phyloP scores from a whole-genome alignment of 1,139 yeast species.

The Geotrichum australiense region DNA sequence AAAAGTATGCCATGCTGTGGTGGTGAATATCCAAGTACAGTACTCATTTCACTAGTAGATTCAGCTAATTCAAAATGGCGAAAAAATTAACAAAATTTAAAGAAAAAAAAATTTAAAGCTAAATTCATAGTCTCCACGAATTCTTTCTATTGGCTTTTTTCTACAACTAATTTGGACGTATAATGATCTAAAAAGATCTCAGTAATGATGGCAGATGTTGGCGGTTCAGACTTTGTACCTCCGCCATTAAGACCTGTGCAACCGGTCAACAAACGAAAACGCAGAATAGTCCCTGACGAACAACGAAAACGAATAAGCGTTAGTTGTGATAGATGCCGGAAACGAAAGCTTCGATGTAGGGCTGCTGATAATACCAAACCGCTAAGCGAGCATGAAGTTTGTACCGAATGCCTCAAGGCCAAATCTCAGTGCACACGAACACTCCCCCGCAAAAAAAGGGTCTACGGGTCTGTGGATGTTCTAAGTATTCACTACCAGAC shows the following conservation, averaged over 20 bases:
- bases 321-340: conserved; percentile 18
- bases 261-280: conserved; percentile 12
- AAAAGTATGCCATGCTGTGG: too few relatives aligned
- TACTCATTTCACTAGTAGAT: too few relatives aligned
- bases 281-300: conserved; percentile 17
- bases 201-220: conserved; percentile 4
- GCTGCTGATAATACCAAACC: conserved; percentile 10
- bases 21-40: too few relatives aligned
- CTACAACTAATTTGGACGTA: too few relatives aligned
- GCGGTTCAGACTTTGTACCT: conserved; percentile 1
- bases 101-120: too few relatives aligned
- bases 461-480: conserved; percentile 17
- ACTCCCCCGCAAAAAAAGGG: conserved; percentile 17
- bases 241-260: conserved; percentile 8
- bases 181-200: too few relatives aligned
- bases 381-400: conserved; percentile 9
- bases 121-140: too few relatives aligned
- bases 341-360: conserved; percentile 16
- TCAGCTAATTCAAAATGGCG: too few relatives aligned
- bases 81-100: too few relatives aligned
- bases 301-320: conserved; percentile 18
- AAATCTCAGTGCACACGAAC: conserved; percentile 13
- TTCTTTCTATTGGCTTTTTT: too few relatives aligned
- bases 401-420: conserved; percentile 16
- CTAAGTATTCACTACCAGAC: conserved; percentile 17